Percentiles rank a stretch among this genome's conserved stretches.
These are phyloP conservation scores for Paulownia fortunei DNA, from an alignment of 257 asterid species.

Conservation along the genomic window DNA sequence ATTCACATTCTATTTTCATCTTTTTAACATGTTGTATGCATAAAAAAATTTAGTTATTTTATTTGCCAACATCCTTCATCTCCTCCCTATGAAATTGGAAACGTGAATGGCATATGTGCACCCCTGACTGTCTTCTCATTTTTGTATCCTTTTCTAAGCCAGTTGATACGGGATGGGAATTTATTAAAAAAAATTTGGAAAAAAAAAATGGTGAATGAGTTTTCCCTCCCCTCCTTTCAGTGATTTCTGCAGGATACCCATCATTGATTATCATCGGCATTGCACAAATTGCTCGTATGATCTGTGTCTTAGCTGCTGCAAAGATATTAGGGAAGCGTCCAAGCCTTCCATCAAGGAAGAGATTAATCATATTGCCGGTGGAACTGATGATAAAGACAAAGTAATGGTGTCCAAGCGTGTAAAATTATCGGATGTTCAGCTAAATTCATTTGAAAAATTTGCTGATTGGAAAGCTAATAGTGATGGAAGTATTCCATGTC, in stretches of 20 bases:
- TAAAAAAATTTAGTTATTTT: not conserved
- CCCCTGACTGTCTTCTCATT: conserved; percentile 9
- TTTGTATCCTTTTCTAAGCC: conserved; percentile 19
- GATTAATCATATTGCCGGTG: conserved; percentile 38
- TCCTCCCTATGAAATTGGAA: conserved; percentile 24
- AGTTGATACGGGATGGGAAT: conserved; percentile 17
- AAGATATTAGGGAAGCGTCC: conserved; percentile 76
- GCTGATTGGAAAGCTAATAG: conserved; percentile 68
- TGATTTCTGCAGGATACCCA: conserved; percentile 93
- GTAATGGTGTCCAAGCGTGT: conserved; percentile 43
- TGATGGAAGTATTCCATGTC: conserved; percentile 86
- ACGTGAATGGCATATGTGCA: conserved; percentile 19
- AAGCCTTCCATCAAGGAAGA: conserved; percentile 44
- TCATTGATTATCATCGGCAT: conserved; percentile 94
- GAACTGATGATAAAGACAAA: conserved; percentile 44
- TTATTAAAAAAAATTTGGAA: not conserved
- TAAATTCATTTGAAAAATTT: conserved; percentile 48
- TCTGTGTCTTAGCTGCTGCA: conserved; percentile 98
- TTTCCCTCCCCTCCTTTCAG: conserved; percentile 51
- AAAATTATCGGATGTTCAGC: conserved; percentile 49
- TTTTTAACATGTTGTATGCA: conserved; percentile 21
- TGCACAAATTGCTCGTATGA: conserved; percentile 95
- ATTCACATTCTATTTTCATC: conserved; percentile 31
- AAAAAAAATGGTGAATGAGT: not conserved
- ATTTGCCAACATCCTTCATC: not conserved